Percentiles rank a stretch among this genome's conserved stretches.
These are phyloP conservation scores for Amphirosellinia nigrospora DNA, from an alignment of 495 filamentous ascomycete species.

Conservation along the genomic window DNA sequence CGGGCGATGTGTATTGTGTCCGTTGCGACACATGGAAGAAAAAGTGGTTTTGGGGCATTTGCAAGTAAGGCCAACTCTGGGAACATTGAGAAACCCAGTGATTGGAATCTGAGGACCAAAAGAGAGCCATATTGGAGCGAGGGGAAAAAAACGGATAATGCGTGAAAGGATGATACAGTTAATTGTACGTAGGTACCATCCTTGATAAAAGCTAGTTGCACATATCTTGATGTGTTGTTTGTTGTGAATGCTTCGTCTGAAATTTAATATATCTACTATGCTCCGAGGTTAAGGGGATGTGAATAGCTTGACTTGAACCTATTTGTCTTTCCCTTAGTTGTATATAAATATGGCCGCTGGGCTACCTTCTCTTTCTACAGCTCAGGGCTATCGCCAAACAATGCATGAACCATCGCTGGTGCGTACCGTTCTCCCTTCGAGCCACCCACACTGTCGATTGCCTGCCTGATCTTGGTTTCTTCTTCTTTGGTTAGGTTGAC, in stretches of 20 bases:
- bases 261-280: background rate
- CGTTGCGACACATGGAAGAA: too few species aligned
- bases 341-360: background rate
- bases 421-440: conserved; percentile 47
- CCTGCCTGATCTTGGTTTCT: conserved; percentile 37
- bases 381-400: conserved; percentile 46
- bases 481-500: conserved; percentile 44
- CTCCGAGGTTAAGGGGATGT: background rate
- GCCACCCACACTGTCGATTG: conserved; percentile 37
- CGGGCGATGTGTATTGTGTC: too few species aligned
- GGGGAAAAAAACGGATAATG: background rate
- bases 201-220: background rate
- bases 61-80: background rate
- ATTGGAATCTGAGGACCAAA: background rate
- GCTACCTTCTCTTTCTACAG: conserved; percentile 11
- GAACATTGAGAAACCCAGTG: background rate
- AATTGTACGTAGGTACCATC: background rate
- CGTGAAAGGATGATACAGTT: background rate
- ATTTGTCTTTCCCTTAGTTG: too few species aligned
- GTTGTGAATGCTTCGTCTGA: background rate
- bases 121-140: background rate
- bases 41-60: too few species aligned
- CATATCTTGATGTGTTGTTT: background rate
- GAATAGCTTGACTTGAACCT: background rate
- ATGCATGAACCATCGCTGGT: conserved; percentile 22